Evolutionary conservation across 176 grass and related monocot species (phyloP), one percentile per base, ranked within the genome.

Genomic region (Carex cristatella): DNA sequence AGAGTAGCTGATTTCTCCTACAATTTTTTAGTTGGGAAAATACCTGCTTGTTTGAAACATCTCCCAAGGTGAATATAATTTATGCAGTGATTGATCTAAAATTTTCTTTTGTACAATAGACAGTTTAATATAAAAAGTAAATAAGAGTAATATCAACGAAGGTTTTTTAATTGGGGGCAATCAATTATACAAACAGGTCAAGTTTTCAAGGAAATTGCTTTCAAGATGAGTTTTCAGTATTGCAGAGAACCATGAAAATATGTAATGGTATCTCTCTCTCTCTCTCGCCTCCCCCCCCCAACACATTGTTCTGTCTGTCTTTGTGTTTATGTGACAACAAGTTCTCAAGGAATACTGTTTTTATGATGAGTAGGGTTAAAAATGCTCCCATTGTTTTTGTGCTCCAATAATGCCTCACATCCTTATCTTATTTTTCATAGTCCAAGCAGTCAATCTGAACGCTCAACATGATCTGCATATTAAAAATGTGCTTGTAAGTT

Each of bases 121-220:
- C 57, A 68, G 46, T 78, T 81, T 78, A 89, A 42, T 76, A 69
- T 7, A 58, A 30, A 57, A 57, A 79, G 74, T 18, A 51, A 33
- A 58, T 78, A 78, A 69, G 40, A 55, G 42, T 58, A 3, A 37
- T 72, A 72, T 78, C 13, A 2, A 14, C 1, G 30, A 79, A 37
- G 28, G 33, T 51, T 51, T 13, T 56, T 74, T 58, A 9, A 32
- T 33, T 78, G 48, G 32, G 32, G 32, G 72, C 2, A 57, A 14
- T 57, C 18, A 79, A 35, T 79, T 42, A 33, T n/a, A 51, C 88
- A 16, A 87, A 23, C 83, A 99, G 96, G 81, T 85, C 93, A 87
- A 99, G 93, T 84, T 99, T 99, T 83, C 93, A 99, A 89, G 96
- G 96, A 69, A 99, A 99, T 83, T 99, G 96, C 85, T 91, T 99